phyloP scores from a whole-genome alignment of 176 grass and related monocot species.

The Lolium multiflorum region DNA sequence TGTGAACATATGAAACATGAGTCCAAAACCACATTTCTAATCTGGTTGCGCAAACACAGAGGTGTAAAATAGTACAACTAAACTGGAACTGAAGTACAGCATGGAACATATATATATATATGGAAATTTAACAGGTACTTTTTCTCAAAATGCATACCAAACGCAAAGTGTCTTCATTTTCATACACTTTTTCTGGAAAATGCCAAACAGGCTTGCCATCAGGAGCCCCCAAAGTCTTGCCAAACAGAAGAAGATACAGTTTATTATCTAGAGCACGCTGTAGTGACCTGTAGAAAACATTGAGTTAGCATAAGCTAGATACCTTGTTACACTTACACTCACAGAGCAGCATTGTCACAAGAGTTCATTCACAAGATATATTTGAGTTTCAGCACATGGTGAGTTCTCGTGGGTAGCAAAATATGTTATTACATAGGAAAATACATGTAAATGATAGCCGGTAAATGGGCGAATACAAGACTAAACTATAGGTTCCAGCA shows the following conservation, averaged over 20 bases:
- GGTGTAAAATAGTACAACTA: background rate
- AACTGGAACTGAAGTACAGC: conserved; percentile 26
- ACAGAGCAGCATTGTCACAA: background rate
- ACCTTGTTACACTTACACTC: background rate
- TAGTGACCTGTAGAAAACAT: conserved; percentile 70
- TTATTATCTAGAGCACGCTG: conserved; percentile 88
- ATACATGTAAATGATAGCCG: background rate
- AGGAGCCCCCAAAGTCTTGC: conserved; percentile 64
- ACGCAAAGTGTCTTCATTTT: conserved; percentile 89
- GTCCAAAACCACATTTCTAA: background rate
- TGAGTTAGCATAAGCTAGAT: conserved; percentile 8
- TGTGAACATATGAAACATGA: conserved; percentile 14
- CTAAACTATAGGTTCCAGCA: background rate
- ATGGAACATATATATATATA: background rate
- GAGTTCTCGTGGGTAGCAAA: background rate
- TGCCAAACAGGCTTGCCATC: conserved; percentile 84
- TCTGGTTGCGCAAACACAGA: background rate
- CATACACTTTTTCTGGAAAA: conserved; percentile 95
- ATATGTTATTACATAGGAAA: background rate
- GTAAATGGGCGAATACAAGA: background rate
- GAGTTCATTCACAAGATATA: conserved; percentile 21
- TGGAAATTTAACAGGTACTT: background rate
- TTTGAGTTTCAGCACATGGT: background rate
- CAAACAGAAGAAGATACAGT: conserved; percentile 93
- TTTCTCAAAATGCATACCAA: conserved; percentile 49